Conservation (phyloP, 2,329 filamentous ascomycete species). For the Fusarium solani-melongenae region DNA sequence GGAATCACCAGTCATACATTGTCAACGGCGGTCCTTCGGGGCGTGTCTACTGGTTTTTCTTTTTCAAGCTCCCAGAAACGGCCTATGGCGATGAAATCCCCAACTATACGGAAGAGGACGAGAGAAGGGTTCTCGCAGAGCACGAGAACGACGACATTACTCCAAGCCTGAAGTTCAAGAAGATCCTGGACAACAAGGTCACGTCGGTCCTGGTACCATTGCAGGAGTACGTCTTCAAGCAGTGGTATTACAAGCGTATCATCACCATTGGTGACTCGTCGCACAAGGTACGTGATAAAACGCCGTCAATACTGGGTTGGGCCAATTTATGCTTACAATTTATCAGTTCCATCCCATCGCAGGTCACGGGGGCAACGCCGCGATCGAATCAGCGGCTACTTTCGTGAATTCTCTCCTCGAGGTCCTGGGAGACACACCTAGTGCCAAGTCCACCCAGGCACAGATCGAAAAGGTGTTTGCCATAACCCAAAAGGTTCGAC, state of each 20-base stretch:
- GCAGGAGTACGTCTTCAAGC: slow-evolving; percentile 50
- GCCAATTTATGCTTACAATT: not conserved
- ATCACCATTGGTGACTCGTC: slow-evolving; percentile 54
- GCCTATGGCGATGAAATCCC: slow-evolving; percentile 9
- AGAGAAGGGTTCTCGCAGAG: not conserved
- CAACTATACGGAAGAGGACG: slow-evolving; percentile 4
- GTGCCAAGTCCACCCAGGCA: not conserved
- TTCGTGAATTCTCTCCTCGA: not conserved
- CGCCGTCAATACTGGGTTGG: not conserved
- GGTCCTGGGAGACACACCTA: not conserved
- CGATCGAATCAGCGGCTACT: slow-evolving; percentile 8
- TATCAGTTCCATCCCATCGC: not conserved
- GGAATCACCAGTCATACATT: not conserved
- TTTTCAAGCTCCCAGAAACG: not conserved
- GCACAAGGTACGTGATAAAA: slow-evolving; percentile 48
- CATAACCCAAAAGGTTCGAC: not conserved
- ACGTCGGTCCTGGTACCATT: slow-evolving; percentile 46
- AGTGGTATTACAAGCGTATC: slow-evolving; percentile 54
- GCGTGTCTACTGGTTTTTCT: slow-evolving; percentile 55
- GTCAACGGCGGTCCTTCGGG: not conserved
- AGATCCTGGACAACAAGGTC: slow-evolving; percentile 23
- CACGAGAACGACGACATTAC: not conserved
- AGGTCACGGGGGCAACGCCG: slow-evolving; percentile 9
- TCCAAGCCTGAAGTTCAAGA: not conserved
- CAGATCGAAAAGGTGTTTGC: not conserved